Evolutionary conservation across 2,329 filamentous ascomycete species (phyloP), one percentile per base, ranked within the genome.

Genomic region (Trichoderma endophyticum): DNA sequence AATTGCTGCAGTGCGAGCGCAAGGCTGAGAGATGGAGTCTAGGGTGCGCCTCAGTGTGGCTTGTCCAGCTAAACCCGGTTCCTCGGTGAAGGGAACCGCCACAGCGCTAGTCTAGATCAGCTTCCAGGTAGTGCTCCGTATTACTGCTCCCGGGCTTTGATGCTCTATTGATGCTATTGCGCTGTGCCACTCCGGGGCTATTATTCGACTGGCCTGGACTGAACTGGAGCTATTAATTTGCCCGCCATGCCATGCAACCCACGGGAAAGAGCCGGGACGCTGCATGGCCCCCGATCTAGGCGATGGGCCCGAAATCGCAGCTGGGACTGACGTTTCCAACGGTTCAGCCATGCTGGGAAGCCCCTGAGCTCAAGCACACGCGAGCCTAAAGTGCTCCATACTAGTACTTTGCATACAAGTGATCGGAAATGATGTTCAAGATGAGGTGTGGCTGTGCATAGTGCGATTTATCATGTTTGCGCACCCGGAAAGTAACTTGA

Each of bases 191-290:
- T 36, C 34, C 34, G 34, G 14, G 34, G 34, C 34, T 0, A 51
- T 11, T 21, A 51, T 51, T 21, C n/a, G n/a, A 24, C 21, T 54
- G 48, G 48, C 3, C 48, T 24, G 48, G 48, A 14, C 48, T 54
- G 48, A 5, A 24, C 48, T 54, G 21, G 48, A 54, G 21, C 36
- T 18, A 9, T 43, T 61, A n/a, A 61, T 15, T 63, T 28, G 39
- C 32, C 32, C 39, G 39, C 39, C 3, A 43, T n/a, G 39, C 39
- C 39, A 24, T 60, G 61, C 64, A 68, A 15, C 56, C 70, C 64
- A 68, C 70, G 64, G 70, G 48, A 72, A 72, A 68, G 70, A 71
- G 69, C 69, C 69, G 69, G 69, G 30, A 61, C n/a, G 56, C 57
- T 61, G 15, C 48, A 51, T 34, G 51, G 57, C 66, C 56, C 39